Evolutionary conservation across 2,329 filamentous ascomycete genomes (phyloP), one percentile per base, ranked within the genome.

Genomic region (Arthrobotrys iridis): DNA sequence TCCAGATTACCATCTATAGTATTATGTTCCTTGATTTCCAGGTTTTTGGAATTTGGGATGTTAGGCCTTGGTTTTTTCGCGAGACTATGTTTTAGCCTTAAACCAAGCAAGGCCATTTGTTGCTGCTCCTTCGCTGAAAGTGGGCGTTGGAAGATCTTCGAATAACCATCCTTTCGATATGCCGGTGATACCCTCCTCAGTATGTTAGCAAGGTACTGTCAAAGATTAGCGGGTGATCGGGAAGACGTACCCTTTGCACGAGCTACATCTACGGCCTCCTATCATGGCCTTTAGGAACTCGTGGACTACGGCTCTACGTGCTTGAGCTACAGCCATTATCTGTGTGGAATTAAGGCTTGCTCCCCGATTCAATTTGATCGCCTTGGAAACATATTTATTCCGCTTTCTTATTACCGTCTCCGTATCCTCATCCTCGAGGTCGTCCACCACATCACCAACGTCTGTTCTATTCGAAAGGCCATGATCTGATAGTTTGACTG

Each of bases 81-180:
- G 40, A 45, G 67, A 30, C 65, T 74, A 8, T 79, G 77, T 43
- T 68, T 78, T 2, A 79, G 37, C 28, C 57, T 73, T 24, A 79
- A 43, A 64, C 88, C 87, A 52, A 83, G 82, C 78, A 91, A 88
- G 2, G 89, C 86, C 91, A 96, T 96, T 76, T 90, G 89, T 43
- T 88, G 87, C 81, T 89, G 88, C 35, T 95, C 89, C 82, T 96
- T 96, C 50, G 86, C 83, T 50, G 86, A 87, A 67, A 97, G 84
- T 1, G 91, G 85, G 80, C 91, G 95, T 81, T 94, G 90, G 82
- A 98, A 99, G 63, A 99, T 93, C 82, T 98, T 99, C 80, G 93
- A 91, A 79, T 89, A 95, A 45, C 91, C 87, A 80, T 99, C 94
- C 82, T 96, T 97, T 79, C 94, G 89, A 82, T 92, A 98, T 1